These are phyloP conservation scores for Cercospora canescens DNA, from an alignment of 2,329 filamentous ascomycete species.

Conservation along the genomic window DNA sequence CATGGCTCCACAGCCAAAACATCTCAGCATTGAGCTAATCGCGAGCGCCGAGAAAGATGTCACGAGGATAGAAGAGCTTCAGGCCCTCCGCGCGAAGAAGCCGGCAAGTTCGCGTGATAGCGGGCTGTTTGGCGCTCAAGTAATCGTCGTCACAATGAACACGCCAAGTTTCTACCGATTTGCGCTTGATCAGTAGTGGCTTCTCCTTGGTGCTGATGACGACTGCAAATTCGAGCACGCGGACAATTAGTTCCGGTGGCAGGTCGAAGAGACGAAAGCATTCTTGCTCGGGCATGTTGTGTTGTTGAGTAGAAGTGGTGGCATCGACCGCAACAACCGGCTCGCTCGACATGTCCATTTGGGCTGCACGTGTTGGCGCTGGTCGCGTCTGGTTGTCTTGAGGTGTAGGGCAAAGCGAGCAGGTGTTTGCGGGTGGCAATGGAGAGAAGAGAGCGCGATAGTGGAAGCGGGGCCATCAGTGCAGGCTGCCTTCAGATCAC, in stretches of 20 bases:
- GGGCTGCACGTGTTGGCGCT: background rate
- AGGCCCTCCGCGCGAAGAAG: background rate
- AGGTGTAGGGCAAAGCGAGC: background rate
- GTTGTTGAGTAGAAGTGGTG: background rate
- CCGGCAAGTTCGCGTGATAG: background rate
- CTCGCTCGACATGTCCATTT: background rate
- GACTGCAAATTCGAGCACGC: background rate
- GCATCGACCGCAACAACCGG: background rate
- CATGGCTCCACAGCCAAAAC: background rate
- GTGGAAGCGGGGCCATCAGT: background rate
- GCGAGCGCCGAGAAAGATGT: background rate
- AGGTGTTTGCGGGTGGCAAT: background rate
- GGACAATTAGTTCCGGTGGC: background rate
- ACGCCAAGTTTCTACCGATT: background rate
- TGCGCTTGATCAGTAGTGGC: background rate
- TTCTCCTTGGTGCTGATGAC: background rate
- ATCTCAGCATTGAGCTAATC: accelerated
- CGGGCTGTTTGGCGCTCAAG: background rate
- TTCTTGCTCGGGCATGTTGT: background rate
- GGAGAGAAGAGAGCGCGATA: background rate
- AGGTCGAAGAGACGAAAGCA: background rate
- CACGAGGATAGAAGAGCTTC: background rate
- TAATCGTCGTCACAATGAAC: no score
- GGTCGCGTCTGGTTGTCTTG: background rate
- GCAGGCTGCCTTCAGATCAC: background rate